A percentile compares a stretch with the other conserved stretches of the same genome.
Evolutionary conservation across 1,284 basidiomycete species (phyloP).

Genomic region (Exsudoporus floridanus): DNA sequence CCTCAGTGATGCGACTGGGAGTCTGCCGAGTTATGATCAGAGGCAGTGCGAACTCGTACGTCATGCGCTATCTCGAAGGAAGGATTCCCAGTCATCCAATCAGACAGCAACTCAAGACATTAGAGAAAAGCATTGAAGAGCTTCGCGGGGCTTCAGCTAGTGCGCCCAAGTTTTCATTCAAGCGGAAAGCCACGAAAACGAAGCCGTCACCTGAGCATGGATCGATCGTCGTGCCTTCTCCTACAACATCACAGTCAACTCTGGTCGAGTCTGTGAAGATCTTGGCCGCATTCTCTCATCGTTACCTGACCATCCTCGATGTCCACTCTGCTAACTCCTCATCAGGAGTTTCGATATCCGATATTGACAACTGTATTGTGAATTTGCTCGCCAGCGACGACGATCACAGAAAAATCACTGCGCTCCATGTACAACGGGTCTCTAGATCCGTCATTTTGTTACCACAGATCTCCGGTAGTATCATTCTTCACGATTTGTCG

Average conservation of each 20-base stretch:
- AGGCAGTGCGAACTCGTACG: slow-evolving; percentile 67
- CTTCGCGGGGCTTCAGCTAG: slow-evolving; percentile 46
- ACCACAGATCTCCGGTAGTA: slow-evolving; percentile 64
- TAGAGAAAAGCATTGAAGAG: slow-evolving; percentile 54
- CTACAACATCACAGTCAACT: slow-evolving; percentile 19
- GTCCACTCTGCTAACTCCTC: slow-evolving; percentile 29
- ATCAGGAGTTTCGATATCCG: slow-evolving; percentile 54
- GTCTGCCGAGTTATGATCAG: slow-evolving; percentile 72
- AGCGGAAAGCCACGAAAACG: slow-evolving; percentile 46
- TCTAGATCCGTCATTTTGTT: slow-evolving; percentile 59
- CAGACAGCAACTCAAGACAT: slow-evolving; percentile 55
- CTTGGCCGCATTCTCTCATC: slow-evolving; percentile 42
- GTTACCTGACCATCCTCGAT: slow-evolving; percentile 42
- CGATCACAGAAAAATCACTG: slow-evolving; percentile 26
- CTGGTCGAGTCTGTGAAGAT: slow-evolving; percentile 34
- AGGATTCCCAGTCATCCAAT: slow-evolving; percentile 13
- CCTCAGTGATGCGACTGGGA: slow-evolving; percentile 58
- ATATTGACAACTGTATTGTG: slow-evolving; percentile 65
- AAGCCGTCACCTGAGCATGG: slow-evolving; percentile 19
- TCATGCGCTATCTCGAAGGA: slow-evolving; percentile 8
- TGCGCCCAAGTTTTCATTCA: slow-evolving; percentile 72
- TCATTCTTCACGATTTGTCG: slow-evolving; percentile 61
- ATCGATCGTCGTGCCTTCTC: background rate
- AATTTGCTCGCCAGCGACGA: slow-evolving; percentile 47
- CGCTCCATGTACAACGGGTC: slow-evolving; percentile 62